Evolutionary conservation across 176 grass and related monocot species (phyloP).

Genomic region (Raddia distichophylla): DNA sequence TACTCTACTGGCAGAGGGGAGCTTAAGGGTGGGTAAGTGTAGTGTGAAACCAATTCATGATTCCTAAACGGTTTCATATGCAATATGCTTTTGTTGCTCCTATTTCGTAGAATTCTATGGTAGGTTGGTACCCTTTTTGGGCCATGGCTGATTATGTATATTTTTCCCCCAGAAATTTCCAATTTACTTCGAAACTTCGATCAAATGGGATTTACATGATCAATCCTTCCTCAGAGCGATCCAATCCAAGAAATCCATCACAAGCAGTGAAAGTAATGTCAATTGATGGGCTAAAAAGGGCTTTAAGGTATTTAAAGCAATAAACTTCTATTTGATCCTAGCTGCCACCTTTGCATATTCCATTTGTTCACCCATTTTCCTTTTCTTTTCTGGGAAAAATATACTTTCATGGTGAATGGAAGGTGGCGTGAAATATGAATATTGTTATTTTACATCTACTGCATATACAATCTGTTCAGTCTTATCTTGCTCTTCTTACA

Average conservation of each 20-base stretch:
- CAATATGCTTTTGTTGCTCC: not conserved
- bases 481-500: not conserved
- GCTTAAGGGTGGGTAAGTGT: slow-evolving; percentile 90
- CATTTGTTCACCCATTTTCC: not conserved
- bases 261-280: slow-evolving; percentile 78
- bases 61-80: not conserved
- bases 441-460: not conserved
- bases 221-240: slow-evolving; percentile 56
- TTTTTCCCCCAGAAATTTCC: slow-evolving; percentile 62
- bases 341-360: not conserved
- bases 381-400: not conserved
- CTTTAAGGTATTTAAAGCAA: slow-evolving; percentile 68
- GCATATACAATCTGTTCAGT: not conserved
- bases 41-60: slow-evolving; percentile 28
- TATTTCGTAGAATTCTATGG: slow-evolving; percentile 6
- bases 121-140: not conserved
- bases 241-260: slow-evolving; percentile 56
- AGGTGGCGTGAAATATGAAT: not conserved
- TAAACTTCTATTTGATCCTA: slow-evolving; percentile 1
- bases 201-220: slow-evolving; percentile 87
- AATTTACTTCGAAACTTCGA: slow-evolving; percentile 62
- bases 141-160: slow-evolving; percentile 10
- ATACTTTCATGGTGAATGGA: not conserved
- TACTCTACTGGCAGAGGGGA: slow-evolving; percentile 78
- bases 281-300: slow-evolving; percentile 78